Conservation (phyloP, 495 filamentous ascomycete species). For the Astrothelium subdiscretum region DNA sequence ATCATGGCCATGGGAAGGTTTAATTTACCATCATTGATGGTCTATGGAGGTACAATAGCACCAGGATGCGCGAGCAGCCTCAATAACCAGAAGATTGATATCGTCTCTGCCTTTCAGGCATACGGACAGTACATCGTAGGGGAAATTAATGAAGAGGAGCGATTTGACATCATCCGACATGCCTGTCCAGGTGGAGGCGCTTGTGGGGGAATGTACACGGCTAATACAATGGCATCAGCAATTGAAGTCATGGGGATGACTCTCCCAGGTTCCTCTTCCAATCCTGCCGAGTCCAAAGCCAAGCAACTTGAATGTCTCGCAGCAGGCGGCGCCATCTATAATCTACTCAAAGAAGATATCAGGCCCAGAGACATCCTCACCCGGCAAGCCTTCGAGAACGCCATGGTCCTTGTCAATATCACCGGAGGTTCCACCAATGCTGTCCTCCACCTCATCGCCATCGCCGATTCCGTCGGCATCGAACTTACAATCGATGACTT, state of each 20-base stretch:
- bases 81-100: slow-evolving; percentile 70
- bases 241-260: slow-evolving; percentile 96
- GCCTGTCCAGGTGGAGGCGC: slow-evolving; percentile 90
- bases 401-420: slow-evolving; percentile 91
- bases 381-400: slow-evolving; percentile 85
- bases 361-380: slow-evolving; percentile 83
- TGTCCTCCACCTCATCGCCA: slow-evolving; percentile 91
- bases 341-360: slow-evolving; percentile 78
- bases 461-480: slow-evolving; percentile 86
- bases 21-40: slow-evolving; percentile 90
- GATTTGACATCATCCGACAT: slow-evolving; percentile 89
- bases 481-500: slow-evolving; percentile 96
- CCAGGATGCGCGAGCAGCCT: slow-evolving; percentile 64
- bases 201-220: slow-evolving; percentile 98
- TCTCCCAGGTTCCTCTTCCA: slow-evolving; percentile 84
- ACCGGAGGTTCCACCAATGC: slow-evolving; percentile 95
- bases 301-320: slow-evolving; percentile 80
- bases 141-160: slow-evolving; percentile 79
- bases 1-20: slow-evolving; percentile 95
- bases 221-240: slow-evolving; percentile 97
- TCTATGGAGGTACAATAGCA: slow-evolving; percentile 91
- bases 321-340: slow-evolving; percentile 78
- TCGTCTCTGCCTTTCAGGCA: slow-evolving; percentile 94
- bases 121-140: slow-evolving; percentile 92
- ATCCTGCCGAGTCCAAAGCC: slow-evolving; percentile 73